These are phyloP conservation scores for Arabis hirsuta DNA, from an alignment of 345 rosid genomes.

Conservation along the genomic window DNA sequence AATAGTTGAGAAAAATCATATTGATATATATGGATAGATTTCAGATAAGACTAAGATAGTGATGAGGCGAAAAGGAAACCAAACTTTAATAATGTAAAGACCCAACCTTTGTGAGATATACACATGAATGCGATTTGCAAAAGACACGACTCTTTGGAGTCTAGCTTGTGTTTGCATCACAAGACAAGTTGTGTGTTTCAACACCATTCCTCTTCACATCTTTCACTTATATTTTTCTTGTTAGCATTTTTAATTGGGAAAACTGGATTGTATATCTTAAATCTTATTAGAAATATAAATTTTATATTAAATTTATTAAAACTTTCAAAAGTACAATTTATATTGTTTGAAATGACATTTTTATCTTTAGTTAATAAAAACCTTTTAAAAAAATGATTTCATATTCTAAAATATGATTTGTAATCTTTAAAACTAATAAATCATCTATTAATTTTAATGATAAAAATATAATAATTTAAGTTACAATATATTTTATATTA, in stretches of 20 bases:
- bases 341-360: no score
- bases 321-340: no score
- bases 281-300: no score
- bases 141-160: conserved; percentile 44
- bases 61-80: conserved; percentile 37
- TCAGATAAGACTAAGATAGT: conserved; percentile 40
- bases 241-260: background rate
- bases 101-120: conserved; percentile 9
- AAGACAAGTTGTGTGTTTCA: conserved; percentile 32
- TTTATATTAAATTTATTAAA: no score
- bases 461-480: no score
- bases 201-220: conserved; percentile 11
- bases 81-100: conserved; percentile 41
- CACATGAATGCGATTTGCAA: conserved; percentile 40
- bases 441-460: no score
- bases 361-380: no score
- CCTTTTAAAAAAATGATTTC: no score
- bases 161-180: conserved; percentile 35
- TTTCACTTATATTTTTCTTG: conserved; percentile 14
- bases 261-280: no score
- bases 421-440: no score
- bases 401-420: no score
- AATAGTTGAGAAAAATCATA: conserved; percentile 2
- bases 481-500: no score
- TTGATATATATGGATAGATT: background rate